These are phyloP conservation scores for Zymoseptoria brevis DNA, from an alignment of 2,329 filamentous ascomycete species.

Conservation along the genomic window DNA sequence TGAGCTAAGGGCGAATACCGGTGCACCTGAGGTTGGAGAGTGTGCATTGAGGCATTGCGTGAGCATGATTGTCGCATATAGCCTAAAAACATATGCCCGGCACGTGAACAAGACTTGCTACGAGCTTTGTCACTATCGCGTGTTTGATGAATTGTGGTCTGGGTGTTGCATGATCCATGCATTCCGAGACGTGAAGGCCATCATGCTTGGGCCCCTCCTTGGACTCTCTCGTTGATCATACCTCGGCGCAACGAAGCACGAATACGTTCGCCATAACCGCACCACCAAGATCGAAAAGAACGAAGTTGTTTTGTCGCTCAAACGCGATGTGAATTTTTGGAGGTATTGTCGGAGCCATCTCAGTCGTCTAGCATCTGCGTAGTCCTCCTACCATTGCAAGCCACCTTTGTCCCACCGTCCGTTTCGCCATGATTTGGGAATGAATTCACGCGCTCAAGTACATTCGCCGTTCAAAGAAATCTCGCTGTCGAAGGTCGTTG, in stretches of 20 bases:
- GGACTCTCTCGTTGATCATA: not conserved
- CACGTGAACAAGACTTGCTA: not conserved
- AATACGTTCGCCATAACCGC: not conserved
- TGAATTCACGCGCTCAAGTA: slow-evolving; percentile 14
- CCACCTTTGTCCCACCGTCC: slow-evolving; percentile 14
- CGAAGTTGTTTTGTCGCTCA: not conserved
- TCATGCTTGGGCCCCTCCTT: not conserved
- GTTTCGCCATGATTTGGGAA: slow-evolving; percentile 12
- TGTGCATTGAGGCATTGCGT: no score
- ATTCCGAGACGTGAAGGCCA: not conserved
- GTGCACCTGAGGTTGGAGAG: no score
- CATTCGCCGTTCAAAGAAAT: slow-evolving; percentile 14
- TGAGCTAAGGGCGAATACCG: no score
- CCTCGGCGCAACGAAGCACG: not conserved
- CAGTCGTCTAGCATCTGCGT: slow-evolving; percentile 2
- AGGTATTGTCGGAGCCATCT: not conserved
- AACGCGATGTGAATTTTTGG: not conserved
- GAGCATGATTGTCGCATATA: no score
- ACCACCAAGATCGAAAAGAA: not conserved
- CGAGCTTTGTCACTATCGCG: no score
- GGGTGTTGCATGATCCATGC: not conserved
- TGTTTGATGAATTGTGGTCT: not conserved
- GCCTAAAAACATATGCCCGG: no score
- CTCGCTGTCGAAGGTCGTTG: slow-evolving; percentile 8
- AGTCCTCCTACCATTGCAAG: slow-evolving; percentile 11